These are phyloP conservation scores for Vicia faba DNA, from an alignment of 306 rosid genomes.

Conservation along the genomic window DNA sequence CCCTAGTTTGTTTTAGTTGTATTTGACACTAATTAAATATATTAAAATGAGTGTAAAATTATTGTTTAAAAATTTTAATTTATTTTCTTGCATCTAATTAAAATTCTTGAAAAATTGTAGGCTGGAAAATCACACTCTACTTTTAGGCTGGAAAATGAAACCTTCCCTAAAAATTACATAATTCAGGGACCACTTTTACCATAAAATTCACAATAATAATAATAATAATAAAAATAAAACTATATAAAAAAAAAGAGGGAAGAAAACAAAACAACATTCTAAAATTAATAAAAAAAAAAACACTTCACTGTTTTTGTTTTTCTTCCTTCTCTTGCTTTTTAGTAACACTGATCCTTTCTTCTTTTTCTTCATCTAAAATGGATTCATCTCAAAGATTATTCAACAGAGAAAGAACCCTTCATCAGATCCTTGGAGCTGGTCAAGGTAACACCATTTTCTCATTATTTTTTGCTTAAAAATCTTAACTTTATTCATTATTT, in stretches of 20 bases:
- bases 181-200: conserved; percentile 39
- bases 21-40: no score
- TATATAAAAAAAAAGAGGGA: background rate
- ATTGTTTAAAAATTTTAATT: no score
- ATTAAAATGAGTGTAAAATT: no score
- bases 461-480: conserved; percentile 19
- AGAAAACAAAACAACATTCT: background rate
- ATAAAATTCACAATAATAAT: background rate
- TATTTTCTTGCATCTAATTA: no score
- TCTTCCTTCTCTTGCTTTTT: conserved; percentile 32
- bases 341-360: conserved; percentile 31
- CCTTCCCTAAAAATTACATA: conserved; percentile 11
- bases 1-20: no score
- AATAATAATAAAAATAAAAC: background rate
- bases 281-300: background rate
- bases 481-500: conserved; percentile 29
- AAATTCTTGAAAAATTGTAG: background rate
- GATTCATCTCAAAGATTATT: conserved; percentile 73
- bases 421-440: conserved; percentile 83
- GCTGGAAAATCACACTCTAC: conserved; percentile 5
- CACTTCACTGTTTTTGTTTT: conserved; percentile 35
- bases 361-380: conserved; percentile 45
- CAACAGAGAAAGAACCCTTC: conserved; percentile 64
- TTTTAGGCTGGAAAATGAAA: conserved; percentile 44
- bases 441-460: conserved; percentile 56